phyloP scores from a whole-genome alignment of 495 filamentous ascomycete genomes.

The Wilcoxina mikolae region DNA sequence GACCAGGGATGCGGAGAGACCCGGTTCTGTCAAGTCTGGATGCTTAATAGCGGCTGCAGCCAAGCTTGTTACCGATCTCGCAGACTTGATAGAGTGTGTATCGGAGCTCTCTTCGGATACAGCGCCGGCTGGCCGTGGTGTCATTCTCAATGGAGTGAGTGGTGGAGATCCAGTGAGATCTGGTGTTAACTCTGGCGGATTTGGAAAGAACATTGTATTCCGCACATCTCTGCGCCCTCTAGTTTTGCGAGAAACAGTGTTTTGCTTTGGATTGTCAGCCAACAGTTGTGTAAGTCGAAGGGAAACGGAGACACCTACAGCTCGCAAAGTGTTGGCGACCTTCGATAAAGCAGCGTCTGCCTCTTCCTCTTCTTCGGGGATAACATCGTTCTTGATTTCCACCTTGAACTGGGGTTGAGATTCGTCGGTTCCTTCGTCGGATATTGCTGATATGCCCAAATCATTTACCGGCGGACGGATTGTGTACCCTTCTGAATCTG shows the following conservation, averaged over 20 bases:
- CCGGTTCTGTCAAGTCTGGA: conserved; percentile 64
- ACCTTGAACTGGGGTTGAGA: conserved; percentile 64
- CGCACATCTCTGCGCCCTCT: conserved; percentile 42
- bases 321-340: conserved; percentile 71
- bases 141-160: conserved; percentile 27
- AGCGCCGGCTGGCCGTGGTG: conserved; percentile 34
- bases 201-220: conserved; percentile 68
- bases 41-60: conserved; percentile 48
- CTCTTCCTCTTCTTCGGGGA: conserved; percentile 80
- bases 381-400: conserved; percentile 82
- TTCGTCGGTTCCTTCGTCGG: conserved; percentile 43
- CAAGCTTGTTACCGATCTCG: conserved; percentile 57
- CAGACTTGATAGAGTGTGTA: conserved; percentile 81
- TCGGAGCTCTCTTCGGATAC: conserved; percentile 54
- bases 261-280: conserved; percentile 38
- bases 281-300: conserved; percentile 39
- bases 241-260: conserved; percentile 64
- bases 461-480: conserved; percentile 27
- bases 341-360: conserved; percentile 77
- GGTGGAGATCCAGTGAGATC: conserved; percentile 28
- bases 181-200: conserved; percentile 26
- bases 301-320: conserved; percentile 36
- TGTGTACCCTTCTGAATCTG: conserved; percentile 40
- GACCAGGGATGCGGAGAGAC: conserved; percentile 78
- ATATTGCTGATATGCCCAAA: conserved; percentile 33